Evolutionary conservation across 148 eudicot species (phyloP), one percentile per base, ranked within the genome.

Genomic region (Gaultheria prostrata): DNA sequence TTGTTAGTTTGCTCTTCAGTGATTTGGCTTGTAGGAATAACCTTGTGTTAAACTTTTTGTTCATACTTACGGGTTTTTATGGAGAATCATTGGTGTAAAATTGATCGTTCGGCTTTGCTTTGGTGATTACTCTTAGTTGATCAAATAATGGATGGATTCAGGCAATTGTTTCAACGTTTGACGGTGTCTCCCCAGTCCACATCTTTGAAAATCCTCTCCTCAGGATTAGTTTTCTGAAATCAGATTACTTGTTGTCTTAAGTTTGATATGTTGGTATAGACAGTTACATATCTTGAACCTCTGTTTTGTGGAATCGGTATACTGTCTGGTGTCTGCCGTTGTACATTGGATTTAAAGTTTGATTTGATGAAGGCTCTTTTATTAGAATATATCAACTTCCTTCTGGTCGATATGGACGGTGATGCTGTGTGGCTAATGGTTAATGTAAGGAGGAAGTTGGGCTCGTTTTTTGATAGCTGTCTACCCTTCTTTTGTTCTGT

Each of bases 241-340:
- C 79, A 24, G 79, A 74, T 48, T 76, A 76, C 45, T 76, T 0
- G 33, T 76, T n/a, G 49, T 30, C 32, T 46, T 49, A 50, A 76
- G 35, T 26, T 48, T 12, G 18, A 61, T 61, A n/a, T n/a, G n/a
- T 6, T 61, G 67, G 7, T 75, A n/a, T n/a, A n/a, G n/a, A n/a
- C n/a, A n/a, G n/a, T n/a, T n/a, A n/a, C n/a, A n/a, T n/a, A n/a
- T n/a, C n/a, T n/a, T n/a, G n/a, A n/a, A n/a, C n/a, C n/a, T n/a
- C n/a, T 11, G 18, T 49, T 76, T 46, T 75, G 17, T 76, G 56
- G 17, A 71, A 70, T 70, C 5, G 6, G 1, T 8, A 46, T 75
- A 43, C 51, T 8, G 78, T 12, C 56, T 24, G 48, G 20, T 49
- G 10, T 48, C 11, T 76, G 54, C 32, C 3, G n/a, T 43, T 9